Evolutionary conservation across 805 yeast genomes (phyloP).

Genomic region (Pichia cabralensis): DNA sequence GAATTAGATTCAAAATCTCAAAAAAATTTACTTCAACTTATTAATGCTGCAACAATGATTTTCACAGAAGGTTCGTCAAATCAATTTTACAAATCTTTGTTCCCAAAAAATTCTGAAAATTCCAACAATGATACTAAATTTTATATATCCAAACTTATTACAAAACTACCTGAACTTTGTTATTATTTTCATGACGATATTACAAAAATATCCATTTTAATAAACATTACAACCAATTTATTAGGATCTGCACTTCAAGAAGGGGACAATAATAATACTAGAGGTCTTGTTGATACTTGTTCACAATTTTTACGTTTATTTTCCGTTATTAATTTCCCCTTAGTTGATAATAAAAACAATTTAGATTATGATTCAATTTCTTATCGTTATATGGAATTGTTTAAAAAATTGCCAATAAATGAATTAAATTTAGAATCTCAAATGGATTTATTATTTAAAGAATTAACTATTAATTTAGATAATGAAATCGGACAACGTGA

Average conservation of each 20-base stretch:
- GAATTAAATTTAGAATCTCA: slow-evolving; percentile 12
- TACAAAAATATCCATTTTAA: slow-evolving; percentile 7
- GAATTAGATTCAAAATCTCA: slow-evolving; percentile 20
- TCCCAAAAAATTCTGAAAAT: slow-evolving; percentile 7
- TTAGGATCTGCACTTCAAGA: too few species aligned
- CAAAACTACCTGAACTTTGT: slow-evolving; percentile 6
- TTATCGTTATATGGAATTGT: slow-evolving; percentile 13
- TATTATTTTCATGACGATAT: slow-evolving; percentile 11
- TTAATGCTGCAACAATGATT: slow-evolving; percentile 31
- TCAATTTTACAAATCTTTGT: slow-evolving; percentile 12
- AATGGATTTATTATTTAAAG: slow-evolving; percentile 14
- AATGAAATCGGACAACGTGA: background rate
- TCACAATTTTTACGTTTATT: slow-evolving; percentile 4
- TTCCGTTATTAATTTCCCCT: slow-evolving; percentile 8
- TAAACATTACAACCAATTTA: slow-evolving; percentile 1
- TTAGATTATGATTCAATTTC: slow-evolving; percentile 14
- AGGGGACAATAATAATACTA: background rate
- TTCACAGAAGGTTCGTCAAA: slow-evolving; percentile 19
- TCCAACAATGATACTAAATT: slow-evolving; percentile 2
- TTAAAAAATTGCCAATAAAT: slow-evolving; percentile 10
- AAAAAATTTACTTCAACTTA: slow-evolving; percentile 28
- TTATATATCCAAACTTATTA: slow-evolving; percentile 12
- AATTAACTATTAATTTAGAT: slow-evolving; percentile 2
- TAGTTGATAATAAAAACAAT: background rate
- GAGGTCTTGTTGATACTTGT: slow-evolving; percentile 1